Base-by-base conservation (phyloP, 208 protist species). In the Crithidia acanthocephali region DNA sequence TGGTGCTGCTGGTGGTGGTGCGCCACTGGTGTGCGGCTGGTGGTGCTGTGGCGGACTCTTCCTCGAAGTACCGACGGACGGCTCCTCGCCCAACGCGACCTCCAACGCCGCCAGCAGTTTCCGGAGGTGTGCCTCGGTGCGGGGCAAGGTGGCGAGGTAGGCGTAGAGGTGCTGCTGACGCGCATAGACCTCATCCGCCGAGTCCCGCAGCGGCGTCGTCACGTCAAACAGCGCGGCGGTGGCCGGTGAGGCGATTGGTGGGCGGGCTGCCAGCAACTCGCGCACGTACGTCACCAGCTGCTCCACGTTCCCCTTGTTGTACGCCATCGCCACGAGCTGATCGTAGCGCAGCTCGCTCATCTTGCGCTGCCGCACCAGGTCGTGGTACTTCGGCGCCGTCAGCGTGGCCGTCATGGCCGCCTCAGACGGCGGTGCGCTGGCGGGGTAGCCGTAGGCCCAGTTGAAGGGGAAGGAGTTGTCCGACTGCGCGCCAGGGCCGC, bases 261-360 rank as follows among this genome's bases (percentile, higher is more conserved):
- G 69, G 27, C 37, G 58, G 37, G 57, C 33, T 45, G 40, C 55
- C 48, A 87, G 64, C 47, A 88, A 58, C 25, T 58, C 50, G 20
- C 60, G 53, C 52, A 92, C 61, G 55, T 85, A 83, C 55, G 51
- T 33, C 25, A 83, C 77, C 16, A 95, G 78, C 25, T 78, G 78
- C 53, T 47, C 58, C 47, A 76, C 37, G 44, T 81, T 58, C 30
- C 90, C 87, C 3, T 62, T 55, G 79, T 95, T 85, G 76, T 89
- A 95, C 13, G 87, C 85, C 11, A 68, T 30, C 7, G 83, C 83
- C 16, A 92, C 62, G 0, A 89, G 80, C 35, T 58, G 40, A 37
- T 80, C 68, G 65, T 79, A 92, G 37, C 74, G 55, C 65, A 51
- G 61, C 65, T 72, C 70, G 6, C 52, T 56, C 59, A 50, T 48